These are phyloP conservation scores for Ophiorrhiza pumila DNA, from an alignment of 257 asterid species.

Conservation along the genomic window DNA sequence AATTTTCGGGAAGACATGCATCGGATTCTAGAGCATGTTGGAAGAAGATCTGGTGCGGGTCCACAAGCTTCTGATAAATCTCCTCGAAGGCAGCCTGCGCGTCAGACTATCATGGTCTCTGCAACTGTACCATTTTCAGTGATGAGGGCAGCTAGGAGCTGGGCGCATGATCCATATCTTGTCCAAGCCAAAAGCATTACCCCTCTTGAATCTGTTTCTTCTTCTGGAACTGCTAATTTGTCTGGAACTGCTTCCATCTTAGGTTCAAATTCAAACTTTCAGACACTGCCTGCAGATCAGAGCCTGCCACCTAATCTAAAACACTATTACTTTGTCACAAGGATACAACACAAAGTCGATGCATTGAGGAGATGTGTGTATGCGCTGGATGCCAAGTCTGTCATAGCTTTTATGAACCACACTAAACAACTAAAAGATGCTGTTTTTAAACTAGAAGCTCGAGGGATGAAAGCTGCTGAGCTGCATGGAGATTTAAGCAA, in stretches of 20 bases:
- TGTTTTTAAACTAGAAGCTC: slow-evolving; percentile 86
- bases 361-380: slow-evolving; percentile 75
- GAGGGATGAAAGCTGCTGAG: slow-evolving; percentile 86
- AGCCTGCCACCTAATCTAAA: slow-evolving; percentile 82
- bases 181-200: slow-evolving; percentile 68
- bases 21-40: slow-evolving; percentile 87
- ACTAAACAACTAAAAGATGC: slow-evolving; percentile 81
- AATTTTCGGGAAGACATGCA: slow-evolving; percentile 90
- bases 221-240: slow-evolving; percentile 34
- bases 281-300: slow-evolving; percentile 47
- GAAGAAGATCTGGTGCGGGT: slow-evolving; percentile 64
- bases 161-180: slow-evolving; percentile 89
- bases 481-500: slow-evolving; percentile 87
- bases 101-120: slow-evolving; percentile 92
- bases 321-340: slow-evolving; percentile 68
- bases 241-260: slow-evolving; percentile 41
- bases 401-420: slow-evolving; percentile 89
- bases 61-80: slow-evolving; percentile 24
- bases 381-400: slow-evolving; percentile 78
- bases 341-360: slow-evolving; percentile 92
- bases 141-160: slow-evolving; percentile 80
- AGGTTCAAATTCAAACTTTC: slow-evolving; percentile 26
- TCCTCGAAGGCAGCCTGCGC: slow-evolving; percentile 34
- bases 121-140: slow-evolving; percentile 96
- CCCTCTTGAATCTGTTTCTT: slow-evolving; percentile 54